Percentiles rank a stretch among this genome's conserved stretches.
Conservation (phyloP, 768 basidiomycete genomes). For the Lentinus tigrinus region DNA sequence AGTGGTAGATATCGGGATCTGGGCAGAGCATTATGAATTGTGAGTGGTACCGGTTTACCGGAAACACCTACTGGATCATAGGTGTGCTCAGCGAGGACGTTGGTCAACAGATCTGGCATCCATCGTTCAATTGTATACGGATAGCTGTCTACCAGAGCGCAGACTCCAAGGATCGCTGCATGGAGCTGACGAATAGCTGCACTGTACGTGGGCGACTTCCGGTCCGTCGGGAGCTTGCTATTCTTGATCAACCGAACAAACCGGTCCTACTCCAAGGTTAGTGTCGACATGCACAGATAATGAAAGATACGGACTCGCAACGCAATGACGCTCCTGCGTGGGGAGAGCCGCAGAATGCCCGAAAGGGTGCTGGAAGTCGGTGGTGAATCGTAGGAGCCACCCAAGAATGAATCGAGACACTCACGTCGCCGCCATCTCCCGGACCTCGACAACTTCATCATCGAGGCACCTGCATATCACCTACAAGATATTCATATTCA, state of each 20-base stretch:
- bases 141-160: constrained; percentile 89
- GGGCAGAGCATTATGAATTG: neutral
- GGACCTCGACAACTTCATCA: constrained; percentile 86
- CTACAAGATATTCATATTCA: constrained; percentile 30
- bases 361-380: constrained; percentile 58
- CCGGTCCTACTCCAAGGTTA: constrained; percentile 50
- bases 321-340: constrained; percentile 71
- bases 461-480: constrained; percentile 79
- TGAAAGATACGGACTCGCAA: constrained; percentile 52
- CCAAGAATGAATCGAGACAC: constrained; percentile 23
- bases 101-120: constrained; percentile 84
- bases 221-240: constrained; percentile 58
- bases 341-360: constrained; percentile 79
- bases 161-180: constrained; percentile 91
- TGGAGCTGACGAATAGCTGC: constrained; percentile 76
- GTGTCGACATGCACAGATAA: constrained; percentile 5
- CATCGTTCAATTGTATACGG: constrained; percentile 95
- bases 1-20: constrained; percentile 83
- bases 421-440: constrained; percentile 85
- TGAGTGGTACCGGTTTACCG: neutral
- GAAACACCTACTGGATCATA: constrained; percentile 68
- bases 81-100: constrained; percentile 75
- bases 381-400: neutral
- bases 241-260: constrained; percentile 74
- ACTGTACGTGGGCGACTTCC: constrained; percentile 66